phyloP scores from a whole-genome alignment of 305 asterid species.

The Andrographis paniculata region DNA sequence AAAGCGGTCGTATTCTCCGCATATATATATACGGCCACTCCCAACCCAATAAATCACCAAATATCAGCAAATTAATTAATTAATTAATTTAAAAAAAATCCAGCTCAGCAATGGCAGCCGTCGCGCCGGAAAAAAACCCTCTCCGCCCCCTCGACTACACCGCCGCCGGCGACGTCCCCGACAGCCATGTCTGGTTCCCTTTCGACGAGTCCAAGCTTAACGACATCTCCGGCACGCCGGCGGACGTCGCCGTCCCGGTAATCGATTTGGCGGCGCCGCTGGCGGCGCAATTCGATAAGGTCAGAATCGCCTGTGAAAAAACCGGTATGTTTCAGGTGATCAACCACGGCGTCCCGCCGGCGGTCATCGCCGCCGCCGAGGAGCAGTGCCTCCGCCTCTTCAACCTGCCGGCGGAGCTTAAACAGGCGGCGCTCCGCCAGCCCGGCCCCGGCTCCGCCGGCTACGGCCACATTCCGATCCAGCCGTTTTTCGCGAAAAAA shows the following conservation, averaged over 20 bases:
- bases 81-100: background rate
- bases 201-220: background rate
- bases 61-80: too few relatives aligned
- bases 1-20: too few relatives aligned
- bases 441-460: slow-evolving; percentile 35
- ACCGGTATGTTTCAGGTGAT: slow-evolving; percentile 62
- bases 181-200: slow-evolving; percentile 43
- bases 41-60: too few relatives aligned
- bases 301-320: slow-evolving; percentile 43
- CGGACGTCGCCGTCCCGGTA: slow-evolving; percentile 16
- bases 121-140: slow-evolving; percentile 28
- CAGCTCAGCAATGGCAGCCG: background rate
- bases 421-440: slow-evolving; percentile 39
- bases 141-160: slow-evolving; percentile 63
- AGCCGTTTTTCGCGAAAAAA: slow-evolving; percentile 47
- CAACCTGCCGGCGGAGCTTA: slow-evolving; percentile 34
- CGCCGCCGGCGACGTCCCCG: slow-evolving; percentile 37
- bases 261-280: slow-evolving; percentile 41
- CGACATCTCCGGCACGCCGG: background rate
- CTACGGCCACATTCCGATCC: slow-evolving; percentile 60
- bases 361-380: slow-evolving; percentile 39
- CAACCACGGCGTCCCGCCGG: slow-evolving; percentile 41
- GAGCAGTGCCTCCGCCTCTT: slow-evolving; percentile 40
- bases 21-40: too few relatives aligned
- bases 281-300: slow-evolving; percentile 31